Evolutionary conservation across 805 yeast species (phyloP).

Genomic region (Sugiyamaella floridensis): DNA sequence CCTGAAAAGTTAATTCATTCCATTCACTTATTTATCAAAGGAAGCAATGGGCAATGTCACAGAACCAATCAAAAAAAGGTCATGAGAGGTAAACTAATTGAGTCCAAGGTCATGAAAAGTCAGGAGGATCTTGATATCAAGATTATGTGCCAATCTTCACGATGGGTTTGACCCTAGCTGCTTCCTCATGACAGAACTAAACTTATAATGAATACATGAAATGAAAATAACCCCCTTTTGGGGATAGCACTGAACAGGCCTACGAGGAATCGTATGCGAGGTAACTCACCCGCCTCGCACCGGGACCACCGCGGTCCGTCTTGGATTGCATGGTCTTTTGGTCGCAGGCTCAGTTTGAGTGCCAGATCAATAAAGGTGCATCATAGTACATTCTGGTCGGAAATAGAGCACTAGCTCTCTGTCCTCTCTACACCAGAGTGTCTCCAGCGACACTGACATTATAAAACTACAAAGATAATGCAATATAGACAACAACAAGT

Average conservation of each 20-base stretch:
- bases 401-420: background rate
- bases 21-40: no score
- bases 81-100: no score
- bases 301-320: conserved; percentile 5
- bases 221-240: no score
- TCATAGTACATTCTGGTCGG: conserved; percentile 16
- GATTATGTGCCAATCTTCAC: background rate
- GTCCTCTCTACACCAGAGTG: conserved; percentile 9
- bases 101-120: background rate
- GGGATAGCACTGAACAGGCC: background rate
- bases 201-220: no score
- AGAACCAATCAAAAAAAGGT: no score
- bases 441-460: conserved; percentile 18
- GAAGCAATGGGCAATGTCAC: no score
- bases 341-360: conserved; percentile 4
- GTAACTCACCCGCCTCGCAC: background rate
- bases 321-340: conserved; percentile 5
- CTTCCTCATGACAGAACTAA: no score
- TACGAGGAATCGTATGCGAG: background rate
- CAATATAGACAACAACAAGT: no score
- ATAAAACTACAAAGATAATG: background rate
- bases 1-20: no score
- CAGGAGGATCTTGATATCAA: background rate
- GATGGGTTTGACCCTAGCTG: background rate
- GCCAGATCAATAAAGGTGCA: conserved; percentile 13